phyloP scores from a whole-genome alignment of 306 rosid genomes.

The Luffa aegyptiaca region DNA sequence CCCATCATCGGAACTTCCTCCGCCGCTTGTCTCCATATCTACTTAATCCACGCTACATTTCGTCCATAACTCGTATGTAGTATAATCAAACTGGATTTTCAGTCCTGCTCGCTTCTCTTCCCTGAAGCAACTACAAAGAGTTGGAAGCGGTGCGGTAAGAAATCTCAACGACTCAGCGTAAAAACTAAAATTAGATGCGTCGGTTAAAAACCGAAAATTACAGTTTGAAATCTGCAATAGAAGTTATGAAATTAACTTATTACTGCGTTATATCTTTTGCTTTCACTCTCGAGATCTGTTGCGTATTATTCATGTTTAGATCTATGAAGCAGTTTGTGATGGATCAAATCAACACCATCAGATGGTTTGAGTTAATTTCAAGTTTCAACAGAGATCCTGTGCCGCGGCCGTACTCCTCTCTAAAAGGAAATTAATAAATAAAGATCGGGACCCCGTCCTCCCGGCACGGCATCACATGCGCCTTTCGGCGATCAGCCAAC shows the following conservation, averaged over 20 bases:
- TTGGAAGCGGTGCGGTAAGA: background rate
- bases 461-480: slow-evolving; percentile 9
- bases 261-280: background rate
- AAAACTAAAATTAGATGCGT: background rate
- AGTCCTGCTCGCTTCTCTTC: background rate
- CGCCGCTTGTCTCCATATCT: slow-evolving; percentile 3
- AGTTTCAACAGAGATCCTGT: background rate
- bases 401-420: background rate
- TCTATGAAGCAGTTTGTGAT: background rate
- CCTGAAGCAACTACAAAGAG: slow-evolving; percentile 1
- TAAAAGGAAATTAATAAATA: background rate
- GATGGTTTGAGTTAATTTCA: background rate
- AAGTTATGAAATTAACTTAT: background rate
- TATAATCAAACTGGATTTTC: background rate
- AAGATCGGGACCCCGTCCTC: background rate
- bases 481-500: slow-evolving; percentile 3
- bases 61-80: background rate
- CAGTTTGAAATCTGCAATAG: background rate
- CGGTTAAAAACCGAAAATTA: background rate
- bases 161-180: background rate
- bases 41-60: slow-evolving; percentile 1
- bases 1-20: background rate
- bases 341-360: slow-evolving; percentile 4
- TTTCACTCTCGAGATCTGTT: background rate
- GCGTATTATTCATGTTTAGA: background rate